Base-by-base conservation (phyloP, 2,329 filamentous ascomycete genomes). In the Apiospora pterosperma region DNA sequence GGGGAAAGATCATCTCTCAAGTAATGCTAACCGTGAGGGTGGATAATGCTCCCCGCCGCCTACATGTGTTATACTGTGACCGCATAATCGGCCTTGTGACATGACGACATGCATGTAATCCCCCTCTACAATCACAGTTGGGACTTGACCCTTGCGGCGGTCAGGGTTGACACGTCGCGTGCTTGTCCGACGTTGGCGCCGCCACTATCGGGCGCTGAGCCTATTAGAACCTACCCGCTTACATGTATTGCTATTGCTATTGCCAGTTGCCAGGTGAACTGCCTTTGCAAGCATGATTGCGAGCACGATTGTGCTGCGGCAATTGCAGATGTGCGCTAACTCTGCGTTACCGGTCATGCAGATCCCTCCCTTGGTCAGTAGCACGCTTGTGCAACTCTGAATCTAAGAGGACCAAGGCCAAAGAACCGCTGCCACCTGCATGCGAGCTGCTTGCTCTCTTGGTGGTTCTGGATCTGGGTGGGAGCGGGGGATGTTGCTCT, bases 271-370 rank as follows among this genome's bases (percentile, higher is more conserved):
- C 34, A 55, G 28, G 28, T 55, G 48, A 34, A 34, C 48, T 52
- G 19, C 48, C 11, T 31, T 19, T 31, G 25, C 12, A n/a, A n/a
- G n/a, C n/a, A n/a, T n/a, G n/a, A 8, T 31, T 34, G 28, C 48
- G 34, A 31, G 48, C 48, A 55, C 34, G 48, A 55, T 28, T 34
- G 48, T 55, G 48, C 34, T 55, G 48, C 48, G 48, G 48, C 48
- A 55, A 55, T 55, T 55, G 48, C 48, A 55, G 48, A 55, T 55
- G 28, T 23, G 44, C 48, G 28, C 48, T 55, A 55, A 55, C 48
- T 55, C 48, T 55, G 48, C 48, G 48, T 55, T 55, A 55, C 48
- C 48, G 48, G 48, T 55, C 48, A 55, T 55, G 48, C 48, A 55
- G 28, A 55, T 34, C 14, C 6, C 25, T 12, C 44, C 44, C 23